These are phyloP conservation scores for Tieghemostelium lacteum DNA, from an alignment of 78 protist genomes.

Conservation along the genomic window DNA sequence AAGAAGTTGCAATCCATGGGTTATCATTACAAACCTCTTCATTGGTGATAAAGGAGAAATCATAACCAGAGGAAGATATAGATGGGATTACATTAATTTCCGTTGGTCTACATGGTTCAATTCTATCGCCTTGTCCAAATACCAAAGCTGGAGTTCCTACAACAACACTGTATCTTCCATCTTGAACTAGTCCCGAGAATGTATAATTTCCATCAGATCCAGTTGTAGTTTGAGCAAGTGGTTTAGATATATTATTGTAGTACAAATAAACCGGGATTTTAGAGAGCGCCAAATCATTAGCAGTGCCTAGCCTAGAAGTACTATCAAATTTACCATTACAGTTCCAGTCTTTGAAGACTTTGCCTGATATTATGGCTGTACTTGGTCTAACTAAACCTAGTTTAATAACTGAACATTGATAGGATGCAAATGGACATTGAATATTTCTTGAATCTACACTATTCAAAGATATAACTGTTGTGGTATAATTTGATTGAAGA, in stretches of 20 bases:
- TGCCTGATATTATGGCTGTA: slow-evolving; percentile 1
- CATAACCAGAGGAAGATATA: neutral
- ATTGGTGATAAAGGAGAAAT: slow-evolving; percentile 57
- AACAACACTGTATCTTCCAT: slow-evolving; percentile 21
- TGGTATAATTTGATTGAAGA: neutral
- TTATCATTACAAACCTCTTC: slow-evolving; percentile 56
- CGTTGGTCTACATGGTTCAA: slow-evolving; percentile 5
- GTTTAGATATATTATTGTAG: slow-evolving; percentile 4
- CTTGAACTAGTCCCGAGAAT: slow-evolving; percentile 18
- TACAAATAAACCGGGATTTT: slow-evolving; percentile 30
- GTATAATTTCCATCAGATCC: slow-evolving; percentile 14
- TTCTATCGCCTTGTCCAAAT: neutral
- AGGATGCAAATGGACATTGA: slow-evolving; percentile 20
- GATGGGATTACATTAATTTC: neutral
- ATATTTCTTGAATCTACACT: neutral
- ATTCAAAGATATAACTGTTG: neutral
- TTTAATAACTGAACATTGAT: slow-evolving; percentile 9
- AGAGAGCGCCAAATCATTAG: slow-evolving; percentile 21
- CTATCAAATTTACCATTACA: slow-evolving; percentile 46
- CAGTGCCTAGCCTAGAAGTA: neutral
- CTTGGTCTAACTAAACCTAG: slow-evolving; percentile 44
- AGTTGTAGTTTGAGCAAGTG: slow-evolving; percentile 10
- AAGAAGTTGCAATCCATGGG: slow-evolving; percentile 17
- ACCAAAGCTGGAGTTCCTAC: slow-evolving; percentile 38
- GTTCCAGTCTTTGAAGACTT: slow-evolving; percentile 46